phyloP scores from a whole-genome alignment of 345 rosid genomes.

The Pistacia vera region DNA sequence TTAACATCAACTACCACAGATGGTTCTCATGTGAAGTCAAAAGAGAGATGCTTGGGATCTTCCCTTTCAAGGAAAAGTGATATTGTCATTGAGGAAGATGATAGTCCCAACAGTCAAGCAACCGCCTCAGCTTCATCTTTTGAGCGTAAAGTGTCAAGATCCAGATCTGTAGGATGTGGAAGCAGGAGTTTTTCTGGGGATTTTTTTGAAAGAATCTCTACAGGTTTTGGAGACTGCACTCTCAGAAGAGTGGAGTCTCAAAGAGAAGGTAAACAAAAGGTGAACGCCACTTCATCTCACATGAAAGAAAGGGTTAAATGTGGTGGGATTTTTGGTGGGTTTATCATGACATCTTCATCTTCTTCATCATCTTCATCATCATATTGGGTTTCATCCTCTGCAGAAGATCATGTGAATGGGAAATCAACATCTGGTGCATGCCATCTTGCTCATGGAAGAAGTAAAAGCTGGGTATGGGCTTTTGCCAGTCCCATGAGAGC shows the following conservation, averaged over 20 bases:
- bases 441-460: constrained; percentile 37
- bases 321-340: constrained; percentile 96
- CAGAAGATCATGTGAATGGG: constrained; percentile 39
- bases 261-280: constrained; percentile 70
- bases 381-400: constrained; percentile 65
- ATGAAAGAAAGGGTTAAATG: constrained; percentile 84
- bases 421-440: constrained; percentile 33
- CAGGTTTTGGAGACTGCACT: constrained; percentile 97
- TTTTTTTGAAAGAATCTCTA: constrained; percentile 93
- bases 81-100: constrained; percentile 55
- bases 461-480: constrained; percentile 90
- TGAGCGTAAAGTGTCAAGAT: constrained; percentile 93
- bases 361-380: constrained; percentile 80
- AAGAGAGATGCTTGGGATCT: constrained; percentile 41
- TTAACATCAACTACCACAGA: constrained; percentile 15
- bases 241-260: constrained; percentile 95
- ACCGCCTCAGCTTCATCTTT: constrained; percentile 57
- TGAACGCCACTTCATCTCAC: constrained; percentile 24
- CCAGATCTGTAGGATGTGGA: constrained; percentile 99
- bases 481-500: constrained; percentile 98
- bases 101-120: constrained; percentile 53
- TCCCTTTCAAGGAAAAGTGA: constrained; percentile 47
- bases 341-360: constrained; percentile 71
- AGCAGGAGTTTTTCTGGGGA: constrained; percentile 98
- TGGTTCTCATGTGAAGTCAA: constrained; percentile 30